Base-by-base conservation (phyloP, 768 basidiomycete species). In the Cubamyces sp. region DNA sequence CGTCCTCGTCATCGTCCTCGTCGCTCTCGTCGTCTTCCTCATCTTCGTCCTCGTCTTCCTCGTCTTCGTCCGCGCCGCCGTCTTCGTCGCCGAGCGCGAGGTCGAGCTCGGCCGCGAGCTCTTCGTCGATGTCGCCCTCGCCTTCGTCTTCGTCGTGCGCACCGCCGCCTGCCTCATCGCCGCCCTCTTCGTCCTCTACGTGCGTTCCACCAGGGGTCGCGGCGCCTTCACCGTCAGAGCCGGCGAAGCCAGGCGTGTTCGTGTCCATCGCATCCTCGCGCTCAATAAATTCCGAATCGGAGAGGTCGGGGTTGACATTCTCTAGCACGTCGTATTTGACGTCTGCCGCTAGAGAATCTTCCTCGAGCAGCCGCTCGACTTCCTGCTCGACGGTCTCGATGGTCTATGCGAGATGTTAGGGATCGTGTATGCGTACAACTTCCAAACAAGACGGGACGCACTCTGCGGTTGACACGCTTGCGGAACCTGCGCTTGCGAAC, bases 321-420 rank as follows among this genome's bases (percentile, higher is more conserved):
- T 96, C 94, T 43, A 95, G 82, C 12, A 94, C 82, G 54, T 92
- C 93, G 65, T 87, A 94, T 77, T 88, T 86, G 57, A 92, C 88
- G 61, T 92, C 84, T 0, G 81, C 72, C 2, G 94, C 92, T 42
- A 86, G 71, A 1, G 87, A 82, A 73, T 96, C 94, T 67, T 90
- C 87, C 60, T 90, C 89, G 19, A 96, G 75, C 19, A 97, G 74
- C 57, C 93, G 80, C 72, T 96, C 95, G 9, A 97, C 94, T 70
- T 94, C 93, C 74, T 93, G 86, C 74, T 97, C 94, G 6, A 96
- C 94, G 40, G 89, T 94, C 77, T 97, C 94, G 66, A 97, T 97
- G 4, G 92, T 93, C 92, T 94, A 65, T 0, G 54, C 0, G 23
- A 8, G 28, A 16, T 14, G 42, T 48, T 16, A 28, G 30, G 57